Evolutionary conservation across 2,329 filamentous ascomycete genomes (phyloP).

Genomic region (Xylaria sp.): DNA sequence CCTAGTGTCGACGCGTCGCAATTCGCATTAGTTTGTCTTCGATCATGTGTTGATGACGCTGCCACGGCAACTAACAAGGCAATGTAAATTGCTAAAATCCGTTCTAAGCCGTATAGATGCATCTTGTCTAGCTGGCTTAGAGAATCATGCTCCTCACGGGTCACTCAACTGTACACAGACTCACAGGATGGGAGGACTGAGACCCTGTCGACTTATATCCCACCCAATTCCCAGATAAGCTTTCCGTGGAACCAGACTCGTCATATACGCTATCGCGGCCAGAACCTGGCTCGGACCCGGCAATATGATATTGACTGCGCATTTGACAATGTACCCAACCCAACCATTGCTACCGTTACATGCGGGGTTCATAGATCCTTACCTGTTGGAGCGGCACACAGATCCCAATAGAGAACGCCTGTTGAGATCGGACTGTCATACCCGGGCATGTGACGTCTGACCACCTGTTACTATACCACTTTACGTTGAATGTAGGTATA

Average conservation of each 20-base stretch:
- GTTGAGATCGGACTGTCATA: not conserved
- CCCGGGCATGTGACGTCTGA: not conserved
- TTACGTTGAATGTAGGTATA: not conserved
- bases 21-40: slow-evolving; percentile 27
- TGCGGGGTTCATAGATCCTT: slow-evolving; percentile 20
- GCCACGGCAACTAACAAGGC: slow-evolving; percentile 22
- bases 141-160: not conserved
- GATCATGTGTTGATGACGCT: slow-evolving; percentile 25
- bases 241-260: not conserved
- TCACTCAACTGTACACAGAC: not conserved
- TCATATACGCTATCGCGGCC: not conserved
- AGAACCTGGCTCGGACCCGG: not conserved
- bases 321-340: not conserved
- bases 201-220: slow-evolving; percentile 11
- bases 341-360: slow-evolving; percentile 13
- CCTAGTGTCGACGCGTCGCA: slow-evolving; percentile 42
- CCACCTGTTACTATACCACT: not conserved
- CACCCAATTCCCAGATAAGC: slow-evolving; percentile 5
- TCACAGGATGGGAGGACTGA: not conserved
- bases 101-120: slow-evolving; percentile 25
- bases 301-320: slow-evolving; percentile 3
- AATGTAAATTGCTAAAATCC: slow-evolving; percentile 25
- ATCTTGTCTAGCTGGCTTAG: slow-evolving; percentile 16
- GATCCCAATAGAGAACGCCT: not conserved
- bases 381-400: not conserved